Percentiles rank a stretch among this genome's conserved stretches.
Conservation (phyloP, 75 land plant genomes). For the Gnetum montanum region DNA sequence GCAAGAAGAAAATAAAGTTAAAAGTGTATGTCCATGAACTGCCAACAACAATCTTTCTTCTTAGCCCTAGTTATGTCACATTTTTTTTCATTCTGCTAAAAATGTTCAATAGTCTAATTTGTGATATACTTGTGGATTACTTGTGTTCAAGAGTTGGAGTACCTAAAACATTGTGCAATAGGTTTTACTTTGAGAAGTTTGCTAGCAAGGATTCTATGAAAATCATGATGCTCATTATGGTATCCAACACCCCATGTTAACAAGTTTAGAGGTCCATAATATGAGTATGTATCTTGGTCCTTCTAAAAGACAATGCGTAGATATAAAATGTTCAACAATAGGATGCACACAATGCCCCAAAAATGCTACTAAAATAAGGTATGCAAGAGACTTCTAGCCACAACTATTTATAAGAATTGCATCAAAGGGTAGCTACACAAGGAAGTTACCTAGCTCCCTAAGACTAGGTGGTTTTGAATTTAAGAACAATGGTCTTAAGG, state of each 20-base stretch:
- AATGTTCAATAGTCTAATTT: slow-evolving; percentile 78
- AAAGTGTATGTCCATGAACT: no score
- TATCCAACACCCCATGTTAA: slow-evolving; percentile 93
- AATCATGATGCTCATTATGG: slow-evolving; percentile 98
- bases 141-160: slow-evolving; percentile 84
- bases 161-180: slow-evolving; percentile 71
- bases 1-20: no score
- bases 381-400: slow-evolving; percentile 73
- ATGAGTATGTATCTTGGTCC: slow-evolving; percentile 92
- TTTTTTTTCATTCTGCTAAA: slow-evolving; percentile 88
- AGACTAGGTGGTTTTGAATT: slow-evolving; percentile 93
- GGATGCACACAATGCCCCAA: slow-evolving; percentile 99
- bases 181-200: slow-evolving; percentile 76
- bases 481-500: slow-evolving; percentile 80
- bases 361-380: slow-evolving; percentile 79
- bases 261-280: slow-evolving; percentile 89
- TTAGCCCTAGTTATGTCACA: no score
- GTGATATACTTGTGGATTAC: slow-evolving; percentile 87
- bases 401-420: slow-evolving; percentile 45
- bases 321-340: slow-evolving; percentile 96
- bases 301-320: slow-evolving; percentile 92
- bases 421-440: slow-evolving; percentile 55
- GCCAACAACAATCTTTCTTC: no score
- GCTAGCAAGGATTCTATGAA: slow-evolving; percentile 88
- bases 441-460: slow-evolving; percentile 71